These are phyloP conservation scores for Mycena belliarum DNA, from an alignment of 768 basidiomycete genomes.

Conservation along the genomic window DNA sequence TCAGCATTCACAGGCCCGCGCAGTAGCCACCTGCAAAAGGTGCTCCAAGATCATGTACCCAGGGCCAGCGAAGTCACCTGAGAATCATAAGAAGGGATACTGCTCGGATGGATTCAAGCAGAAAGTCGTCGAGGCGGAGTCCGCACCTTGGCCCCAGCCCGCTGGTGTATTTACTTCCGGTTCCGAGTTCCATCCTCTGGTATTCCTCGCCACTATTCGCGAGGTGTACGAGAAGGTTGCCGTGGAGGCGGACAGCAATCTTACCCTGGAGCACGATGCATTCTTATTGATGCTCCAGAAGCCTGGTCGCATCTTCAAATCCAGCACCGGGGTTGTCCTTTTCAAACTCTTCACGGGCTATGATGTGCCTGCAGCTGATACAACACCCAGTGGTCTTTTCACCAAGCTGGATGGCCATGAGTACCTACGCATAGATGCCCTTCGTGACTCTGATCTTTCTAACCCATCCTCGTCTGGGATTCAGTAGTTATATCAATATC, in stretches of 20 bases:
- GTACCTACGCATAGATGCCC: neutral
- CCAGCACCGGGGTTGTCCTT: neutral
- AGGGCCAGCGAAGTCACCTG: neutral
- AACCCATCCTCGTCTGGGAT: neutral
- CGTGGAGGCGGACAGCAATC: neutral
- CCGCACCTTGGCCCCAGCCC: conserved; percentile 5
- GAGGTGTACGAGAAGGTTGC: neutral
- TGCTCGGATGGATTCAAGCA: conserved; percentile 11
- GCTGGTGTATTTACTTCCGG: neutral
- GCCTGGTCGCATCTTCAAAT: neutral
- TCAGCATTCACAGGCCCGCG: neutral
- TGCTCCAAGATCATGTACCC: conserved; percentile 9
- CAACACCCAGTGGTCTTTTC: neutral
- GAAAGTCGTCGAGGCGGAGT: neutral
- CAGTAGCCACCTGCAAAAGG: neutral
- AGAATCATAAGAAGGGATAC: conserved; percentile 5
- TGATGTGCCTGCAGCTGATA: neutral
- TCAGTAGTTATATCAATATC: too few species aligned
- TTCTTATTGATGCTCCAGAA: neutral
- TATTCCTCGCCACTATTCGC: neutral
- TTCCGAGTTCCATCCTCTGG: conserved; percentile 1
- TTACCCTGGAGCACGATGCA: neutral
- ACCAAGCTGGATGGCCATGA: neutral
- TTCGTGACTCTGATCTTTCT: neutral
- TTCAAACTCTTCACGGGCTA: conserved; percentile 1